Evolutionary conservation across 2,329 filamentous ascomycete genomes (phyloP), one percentile per base, ranked within the genome.

Genomic region (Colletotrichum sp.): DNA sequence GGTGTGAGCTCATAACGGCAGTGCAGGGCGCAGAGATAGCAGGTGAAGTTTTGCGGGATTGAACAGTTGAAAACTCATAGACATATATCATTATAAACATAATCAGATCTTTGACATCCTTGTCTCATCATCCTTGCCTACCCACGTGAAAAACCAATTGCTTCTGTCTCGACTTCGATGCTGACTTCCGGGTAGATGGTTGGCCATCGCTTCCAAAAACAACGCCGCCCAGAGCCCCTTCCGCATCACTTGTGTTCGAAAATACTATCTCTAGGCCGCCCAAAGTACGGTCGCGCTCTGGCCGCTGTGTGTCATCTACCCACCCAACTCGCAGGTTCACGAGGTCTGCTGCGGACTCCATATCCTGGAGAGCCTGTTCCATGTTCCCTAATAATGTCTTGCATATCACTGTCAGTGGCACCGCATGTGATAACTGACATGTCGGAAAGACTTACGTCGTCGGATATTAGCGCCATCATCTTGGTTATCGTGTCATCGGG

Each of bases 401-500:
- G 64, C 16, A 19, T 19, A 71, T n/a, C 6, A 9, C 19, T n/a
- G 55, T 64, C 11, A 71, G 29, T 49, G 67, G 15, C n/a, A 36
- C 22, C 9, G 27, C 52, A 27, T n/a, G 25, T n/a, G 59, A 34
- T 22, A 34, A 13, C 16, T 30, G 30, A 19, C 34, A 27, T 6
- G 22, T 19, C n/a, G 32, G 34, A 16, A 36, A 44, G 62, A 36
- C 65, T 72, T 39, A 76, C 77, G 29, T 73, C 63, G 30, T 78
- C 77, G 5, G 77, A 78, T n/a, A 77, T 72, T 16, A 78, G 52
- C 44, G 66, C 76, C n/a, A 79, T 55, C 9, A 72, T 79, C 52
- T 80, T 79, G 2, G 78, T 76, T 16, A 81, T 78, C 8, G 80
- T 81, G 12, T 76, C 32, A 12, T 80, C 77, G 44, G 77, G 79